Base-by-base conservation (phyloP, 352 stramenopile genomes). In the Aphanomyces cochlioides region DNA sequence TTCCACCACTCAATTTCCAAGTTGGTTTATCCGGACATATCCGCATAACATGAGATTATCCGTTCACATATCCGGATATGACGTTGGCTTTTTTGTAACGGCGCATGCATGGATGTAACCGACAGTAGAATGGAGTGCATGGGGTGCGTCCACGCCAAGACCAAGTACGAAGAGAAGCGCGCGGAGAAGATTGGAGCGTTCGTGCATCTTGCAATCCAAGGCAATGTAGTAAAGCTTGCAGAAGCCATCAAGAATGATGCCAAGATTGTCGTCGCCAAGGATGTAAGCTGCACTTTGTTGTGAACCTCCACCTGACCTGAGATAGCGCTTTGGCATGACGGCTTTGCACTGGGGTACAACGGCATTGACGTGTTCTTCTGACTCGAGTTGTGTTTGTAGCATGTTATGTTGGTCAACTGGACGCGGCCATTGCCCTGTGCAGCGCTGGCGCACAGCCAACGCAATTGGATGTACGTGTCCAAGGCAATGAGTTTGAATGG, bases 281-380 rank as follows among this genome's bases (percentile, higher is more conserved):
- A 92, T 71, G 85, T 92, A 67, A 37, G 80, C 28, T 28, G 28
- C 28, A 73, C 10, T 15, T 6, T 34, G 43, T 45, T 5, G 41
- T 50, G 28, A 63, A 10, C 43, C 7, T 28, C 53, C 54, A 28
- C 28, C 17, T 37, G 10, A 66, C 40, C 34, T 39, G 56, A 13
- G 15, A 3, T 53, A 92, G 85, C 81, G 83, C 38, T 92, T 92
- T 75, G 85, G 83, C 7, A 92, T 92, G 85, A 90, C 81, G 10
- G 85, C 85, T 12, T 66, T 92, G 21, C 85, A 92, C 65, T 92
- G 85, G 85, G 84, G 84, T 92, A 68, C 53, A 72, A 56, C 56
- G 37, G 17, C 21, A 28, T 19, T 28, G 43, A 50, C 28, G 43
- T 67, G 60, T 54, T 48, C 13, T 28, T 17, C 7, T 21, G 37